Conservation (phyloP, 805 yeast species). For the Candida anglica region DNA sequence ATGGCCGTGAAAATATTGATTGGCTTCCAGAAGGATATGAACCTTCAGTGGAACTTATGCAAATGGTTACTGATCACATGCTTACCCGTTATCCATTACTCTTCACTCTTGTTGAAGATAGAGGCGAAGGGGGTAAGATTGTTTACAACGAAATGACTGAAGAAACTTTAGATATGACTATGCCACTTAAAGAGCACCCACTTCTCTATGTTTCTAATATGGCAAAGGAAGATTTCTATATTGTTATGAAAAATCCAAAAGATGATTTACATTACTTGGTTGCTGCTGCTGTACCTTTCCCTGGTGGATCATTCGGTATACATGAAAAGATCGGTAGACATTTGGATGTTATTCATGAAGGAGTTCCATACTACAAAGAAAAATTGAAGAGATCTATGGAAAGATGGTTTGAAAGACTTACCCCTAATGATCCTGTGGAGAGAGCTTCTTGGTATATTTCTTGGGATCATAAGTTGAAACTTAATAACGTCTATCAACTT, state of each 20-base stretch:
- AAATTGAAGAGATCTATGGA: slow-evolving; percentile 70
- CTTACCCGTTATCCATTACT: slow-evolving; percentile 58
- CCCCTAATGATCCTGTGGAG: slow-evolving; percentile 60
- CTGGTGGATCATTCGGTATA: slow-evolving; percentile 73
- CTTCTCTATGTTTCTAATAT: slow-evolving; percentile 57
- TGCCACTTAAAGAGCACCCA: slow-evolving; percentile 62
- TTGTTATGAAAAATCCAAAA: slow-evolving; percentile 53
- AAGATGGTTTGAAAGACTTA: slow-evolving; percentile 63
- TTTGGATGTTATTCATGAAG: slow-evolving; percentile 60
- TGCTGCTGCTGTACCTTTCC: slow-evolving; percentile 77
- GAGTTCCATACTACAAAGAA: slow-evolving; percentile 66
- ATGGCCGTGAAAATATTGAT: slow-evolving; percentile 60
- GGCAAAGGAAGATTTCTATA: slow-evolving; percentile 74
- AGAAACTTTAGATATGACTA: slow-evolving; percentile 56
- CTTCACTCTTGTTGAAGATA: slow-evolving; percentile 44
- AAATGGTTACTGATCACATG: slow-evolving; percentile 57
- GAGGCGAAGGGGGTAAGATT: slow-evolving; percentile 43
- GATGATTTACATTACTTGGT: slow-evolving; percentile 57
- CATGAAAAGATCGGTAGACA: slow-evolving; percentile 55
- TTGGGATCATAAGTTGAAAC: slow-evolving; percentile 64
- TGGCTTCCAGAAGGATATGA: slow-evolving; percentile 64
- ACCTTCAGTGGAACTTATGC: slow-evolving; percentile 61
- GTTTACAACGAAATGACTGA: slow-evolving; percentile 59
- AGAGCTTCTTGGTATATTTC: slow-evolving; percentile 73
- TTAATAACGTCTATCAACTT: slow-evolving; percentile 53